A percentile compares a stretch with the other conserved stretches of the same genome.
Evolutionary conservation across 2,329 filamentous ascomycete species (phyloP).

Genomic region (Aspergillus sclerotialis): DNA sequence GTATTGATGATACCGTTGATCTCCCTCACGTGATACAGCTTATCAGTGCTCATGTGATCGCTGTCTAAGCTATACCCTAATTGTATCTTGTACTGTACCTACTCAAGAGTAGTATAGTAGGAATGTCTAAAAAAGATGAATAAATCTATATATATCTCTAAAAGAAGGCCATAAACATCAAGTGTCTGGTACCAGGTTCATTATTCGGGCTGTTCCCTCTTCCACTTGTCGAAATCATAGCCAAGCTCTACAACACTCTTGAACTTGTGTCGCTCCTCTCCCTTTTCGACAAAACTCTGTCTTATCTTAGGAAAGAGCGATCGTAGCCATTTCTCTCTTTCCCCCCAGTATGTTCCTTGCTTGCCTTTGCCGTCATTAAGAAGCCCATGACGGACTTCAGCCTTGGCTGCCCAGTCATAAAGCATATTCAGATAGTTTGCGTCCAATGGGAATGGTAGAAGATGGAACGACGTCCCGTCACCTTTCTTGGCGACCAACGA

Average conservation of each 20-base stretch:
- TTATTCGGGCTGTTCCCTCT: slow-evolving; percentile 13
- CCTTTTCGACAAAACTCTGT: slow-evolving; percentile 60
- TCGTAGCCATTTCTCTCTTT: slow-evolving; percentile 65
- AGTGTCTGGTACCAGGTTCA: no score
- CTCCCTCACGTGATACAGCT: slow-evolving; percentile 25
- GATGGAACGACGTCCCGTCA: slow-evolving; percentile 46
- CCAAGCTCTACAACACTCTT: slow-evolving; percentile 66
- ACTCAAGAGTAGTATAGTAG: no score
- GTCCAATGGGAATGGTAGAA: slow-evolving; percentile 44
- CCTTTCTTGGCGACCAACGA: slow-evolving; percentile 37
- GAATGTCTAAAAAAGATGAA: no score
- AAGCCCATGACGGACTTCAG: slow-evolving; percentile 29
- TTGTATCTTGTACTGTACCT: no score
- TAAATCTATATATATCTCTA: no score
- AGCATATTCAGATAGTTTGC: slow-evolving; percentile 40
- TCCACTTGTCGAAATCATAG: slow-evolving; percentile 48
- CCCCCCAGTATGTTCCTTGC: slow-evolving; percentile 63
- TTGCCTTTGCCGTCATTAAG: slow-evolving; percentile 51
- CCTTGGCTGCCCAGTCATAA: slow-evolving; percentile 35
- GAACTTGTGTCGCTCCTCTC: slow-evolving; percentile 51
- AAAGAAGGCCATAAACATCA: no score
- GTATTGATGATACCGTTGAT: slow-evolving; percentile 13
- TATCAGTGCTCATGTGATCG: slow-evolving; percentile 17
- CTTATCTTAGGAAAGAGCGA: slow-evolving; percentile 63
- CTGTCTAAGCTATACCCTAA: slow-evolving; percentile 3